A percentile compares a stretch with the other conserved stretches of the same genome.
These are phyloP conservation scores for Apiospora marii DNA, from an alignment of 2,329 filamentous ascomycete genomes.

Conservation along the genomic window DNA sequence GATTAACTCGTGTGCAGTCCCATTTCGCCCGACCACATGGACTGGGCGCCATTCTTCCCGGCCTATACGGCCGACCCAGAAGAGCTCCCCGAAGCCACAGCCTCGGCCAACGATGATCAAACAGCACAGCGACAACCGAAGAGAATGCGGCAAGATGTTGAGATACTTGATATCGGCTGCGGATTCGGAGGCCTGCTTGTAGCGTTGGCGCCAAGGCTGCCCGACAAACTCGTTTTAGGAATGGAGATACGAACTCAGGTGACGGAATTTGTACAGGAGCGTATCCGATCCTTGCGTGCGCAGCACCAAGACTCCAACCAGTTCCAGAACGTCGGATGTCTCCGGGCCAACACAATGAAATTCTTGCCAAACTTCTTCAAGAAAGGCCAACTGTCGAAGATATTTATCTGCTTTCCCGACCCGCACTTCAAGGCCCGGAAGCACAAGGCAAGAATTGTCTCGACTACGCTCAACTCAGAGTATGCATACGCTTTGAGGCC, in stretches of 20 bases:
- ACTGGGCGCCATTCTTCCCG: slow-evolving; percentile 88
- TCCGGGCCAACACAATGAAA: slow-evolving; percentile 98
- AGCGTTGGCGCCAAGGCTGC: slow-evolving; percentile 81
- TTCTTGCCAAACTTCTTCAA: slow-evolving; percentile 98
- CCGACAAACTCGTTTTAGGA: slow-evolving; percentile 83
- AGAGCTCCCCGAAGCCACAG: slow-evolving; percentile 39
- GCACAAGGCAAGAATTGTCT: slow-evolving; percentile 96
- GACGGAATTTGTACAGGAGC: slow-evolving; percentile 87
- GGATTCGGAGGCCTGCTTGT: slow-evolving; percentile 93
- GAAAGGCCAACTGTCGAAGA: slow-evolving; percentile 81
- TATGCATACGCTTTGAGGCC: slow-evolving; percentile 89
- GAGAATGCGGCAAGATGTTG: slow-evolving; percentile 72
- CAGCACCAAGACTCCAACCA: slow-evolving; percentile 61
- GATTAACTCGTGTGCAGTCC: slow-evolving; percentile 64
- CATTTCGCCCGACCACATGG: slow-evolving; percentile 80
- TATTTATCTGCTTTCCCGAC: slow-evolving; percentile 98
- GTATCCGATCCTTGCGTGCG: slow-evolving; percentile 80
- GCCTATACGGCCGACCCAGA: slow-evolving; percentile 63
- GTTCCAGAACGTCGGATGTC: slow-evolving; percentile 88
- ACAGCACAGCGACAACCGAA: slow-evolving; percentile 36
- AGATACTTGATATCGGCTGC: slow-evolving; percentile 96
- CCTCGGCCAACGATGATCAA: slow-evolving; percentile 28
- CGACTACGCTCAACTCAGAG: slow-evolving; percentile 85
- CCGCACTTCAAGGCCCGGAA: slow-evolving; percentile 98
- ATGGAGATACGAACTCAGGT: slow-evolving; percentile 94